Conservation (phyloP, 495 filamentous ascomycete genomes). For the Parathielavia appendiculata region DNA sequence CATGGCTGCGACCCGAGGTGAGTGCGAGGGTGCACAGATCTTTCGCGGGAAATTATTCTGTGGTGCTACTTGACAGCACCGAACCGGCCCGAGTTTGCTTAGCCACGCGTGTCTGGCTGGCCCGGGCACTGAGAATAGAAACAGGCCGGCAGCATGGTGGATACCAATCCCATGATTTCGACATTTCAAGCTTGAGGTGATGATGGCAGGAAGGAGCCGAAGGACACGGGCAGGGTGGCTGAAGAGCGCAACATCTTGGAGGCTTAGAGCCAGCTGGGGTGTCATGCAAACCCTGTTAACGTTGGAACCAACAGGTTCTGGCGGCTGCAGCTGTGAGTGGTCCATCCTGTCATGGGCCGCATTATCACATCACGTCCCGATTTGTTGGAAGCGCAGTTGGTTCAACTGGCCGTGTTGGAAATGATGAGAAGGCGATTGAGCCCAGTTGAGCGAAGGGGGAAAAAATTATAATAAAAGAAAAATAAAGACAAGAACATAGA, state of each 20-base stretch:
- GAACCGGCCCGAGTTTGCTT: constrained; percentile 3
- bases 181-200: neutral
- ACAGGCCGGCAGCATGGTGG: neutral
- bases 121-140: neutral
- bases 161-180: neutral
- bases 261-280: neutral
- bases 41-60: neutral
- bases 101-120: neutral
- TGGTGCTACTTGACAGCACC: neutral
- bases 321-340: constrained; percentile 6
- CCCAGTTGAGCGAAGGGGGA: neutral
- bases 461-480: neutral
- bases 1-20: constrained; percentile 1
- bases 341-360: neutral
- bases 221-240: neutral
- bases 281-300: constrained; percentile 1
- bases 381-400: neutral
- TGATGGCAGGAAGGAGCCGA: neutral
- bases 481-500: too few species aligned
- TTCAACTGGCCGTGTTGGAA: neutral
- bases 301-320: constrained; percentile 4
- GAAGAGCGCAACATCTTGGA: too few species aligned
- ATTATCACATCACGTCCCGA: too few species aligned
- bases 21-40: neutral
- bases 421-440: neutral